Conservation (phyloP, 2,329 filamentous ascomycete species). For the Penicillium sp. region DNA sequence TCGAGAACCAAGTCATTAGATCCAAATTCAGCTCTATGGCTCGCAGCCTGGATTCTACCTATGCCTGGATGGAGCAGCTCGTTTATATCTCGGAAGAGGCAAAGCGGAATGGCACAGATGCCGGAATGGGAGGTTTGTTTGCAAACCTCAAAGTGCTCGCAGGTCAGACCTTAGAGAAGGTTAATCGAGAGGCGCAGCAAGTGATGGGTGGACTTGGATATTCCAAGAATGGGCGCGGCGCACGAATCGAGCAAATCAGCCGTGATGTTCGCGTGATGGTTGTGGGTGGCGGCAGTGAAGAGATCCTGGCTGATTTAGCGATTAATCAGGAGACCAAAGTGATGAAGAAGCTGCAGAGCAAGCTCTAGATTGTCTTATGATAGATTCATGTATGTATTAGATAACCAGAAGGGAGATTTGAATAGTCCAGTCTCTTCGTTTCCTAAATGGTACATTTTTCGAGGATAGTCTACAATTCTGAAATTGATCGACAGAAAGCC, state of each 20-base stretch:
- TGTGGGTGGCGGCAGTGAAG: slow-evolving; percentile 62
- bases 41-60: slow-evolving; percentile 61
- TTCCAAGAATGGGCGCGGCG: slow-evolving; percentile 55
- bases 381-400: background rate
- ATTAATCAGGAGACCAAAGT: slow-evolving; percentile 54
- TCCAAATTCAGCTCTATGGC: slow-evolving; percentile 62
- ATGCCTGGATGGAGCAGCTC: slow-evolving; percentile 65
- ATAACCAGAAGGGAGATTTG: background rate
- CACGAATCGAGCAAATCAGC: slow-evolving; percentile 60
- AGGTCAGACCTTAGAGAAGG: slow-evolving; percentile 57
- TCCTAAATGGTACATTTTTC: too few species aligned
- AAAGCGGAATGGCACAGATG: slow-evolving; percentile 25
- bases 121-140: slow-evolving; percentile 31
- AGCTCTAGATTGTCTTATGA: slow-evolving; percentile 22
- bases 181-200: slow-evolving; percentile 61
- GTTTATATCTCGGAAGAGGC: slow-evolving; percentile 52
- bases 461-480: background rate
- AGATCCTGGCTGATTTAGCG: slow-evolving; percentile 60
- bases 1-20: slow-evolving; percentile 63
- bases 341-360: slow-evolving; percentile 32
- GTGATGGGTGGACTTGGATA: slow-evolving; percentile 62
- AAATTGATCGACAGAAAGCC: too few species aligned
- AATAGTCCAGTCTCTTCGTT: background rate
- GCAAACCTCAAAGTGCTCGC: slow-evolving; percentile 55
- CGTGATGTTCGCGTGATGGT: slow-evolving; percentile 61